Percentiles rank a stretch among this genome's conserved stretches.
These are phyloP conservation scores for Fraxinus cuspidata DNA, from an alignment of 257 asterid genomes.

Conservation along the genomic window DNA sequence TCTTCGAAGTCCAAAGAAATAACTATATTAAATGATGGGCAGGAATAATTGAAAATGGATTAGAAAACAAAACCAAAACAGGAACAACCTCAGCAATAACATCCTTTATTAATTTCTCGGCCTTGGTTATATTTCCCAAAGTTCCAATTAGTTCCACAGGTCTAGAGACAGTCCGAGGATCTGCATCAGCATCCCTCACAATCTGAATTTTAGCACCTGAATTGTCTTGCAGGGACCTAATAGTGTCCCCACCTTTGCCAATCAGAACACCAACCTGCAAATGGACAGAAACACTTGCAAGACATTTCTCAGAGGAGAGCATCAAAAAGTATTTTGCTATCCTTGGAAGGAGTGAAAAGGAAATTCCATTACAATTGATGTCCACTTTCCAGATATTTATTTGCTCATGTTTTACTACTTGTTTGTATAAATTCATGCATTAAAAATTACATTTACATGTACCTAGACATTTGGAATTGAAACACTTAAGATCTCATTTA, in stretches of 20 bases:
- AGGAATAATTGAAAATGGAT: neutral
- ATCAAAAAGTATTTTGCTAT: neutral
- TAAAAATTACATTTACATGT: neutral
- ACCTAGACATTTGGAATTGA: neutral
- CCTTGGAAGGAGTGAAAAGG: neutral
- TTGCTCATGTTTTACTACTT: neutral
- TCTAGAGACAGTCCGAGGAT: constrained; percentile 65
- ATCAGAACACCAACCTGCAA: constrained; percentile 90
- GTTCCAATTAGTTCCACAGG: constrained; percentile 91
- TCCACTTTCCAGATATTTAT: neutral
- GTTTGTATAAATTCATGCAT: neutral
- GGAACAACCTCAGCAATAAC: constrained; percentile 85
- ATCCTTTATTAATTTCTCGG: constrained; percentile 81
- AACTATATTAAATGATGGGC: neutral
- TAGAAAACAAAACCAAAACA: neutral
- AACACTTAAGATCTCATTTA: neutral
- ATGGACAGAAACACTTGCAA: neutral
- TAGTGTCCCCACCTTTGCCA: constrained; percentile 96
- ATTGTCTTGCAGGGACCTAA: constrained; percentile 84
- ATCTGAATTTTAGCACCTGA: constrained; percentile 99
- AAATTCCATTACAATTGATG: neutral
- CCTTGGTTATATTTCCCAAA: constrained; percentile 63
- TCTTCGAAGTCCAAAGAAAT: neutral
- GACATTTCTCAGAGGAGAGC: neutral
- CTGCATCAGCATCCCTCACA: constrained; percentile 88